Conservation (phyloP, 768 basidiomycete species). For the Leccinum arenicola region DNA sequence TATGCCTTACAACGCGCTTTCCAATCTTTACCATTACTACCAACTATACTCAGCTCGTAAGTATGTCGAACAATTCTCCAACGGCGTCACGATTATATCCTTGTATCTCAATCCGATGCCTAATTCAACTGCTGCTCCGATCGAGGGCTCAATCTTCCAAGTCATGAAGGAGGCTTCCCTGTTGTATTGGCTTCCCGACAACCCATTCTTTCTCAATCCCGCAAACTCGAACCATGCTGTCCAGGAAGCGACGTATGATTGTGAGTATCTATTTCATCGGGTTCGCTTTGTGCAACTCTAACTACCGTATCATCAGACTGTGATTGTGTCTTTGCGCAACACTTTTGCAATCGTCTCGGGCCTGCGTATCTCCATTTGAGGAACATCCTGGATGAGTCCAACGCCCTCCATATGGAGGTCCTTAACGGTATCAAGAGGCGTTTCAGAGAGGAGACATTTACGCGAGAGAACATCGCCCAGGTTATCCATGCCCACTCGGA, state of each 20-base stretch:
- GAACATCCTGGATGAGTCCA: slow-evolving; percentile 85
- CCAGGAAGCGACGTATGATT: slow-evolving; percentile 95
- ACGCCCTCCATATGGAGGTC: slow-evolving; percentile 89
- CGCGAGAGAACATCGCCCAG: slow-evolving; percentile 88
- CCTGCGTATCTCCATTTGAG: slow-evolving; percentile 86
- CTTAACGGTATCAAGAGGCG: slow-evolving; percentile 92
- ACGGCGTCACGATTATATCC: slow-evolving; percentile 93
- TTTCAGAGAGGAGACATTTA: slow-evolving; percentile 98
- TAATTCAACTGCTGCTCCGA: slow-evolving; percentile 74
- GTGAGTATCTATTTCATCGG: slow-evolving; percentile 40
- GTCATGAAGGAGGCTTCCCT: slow-evolving; percentile 96
- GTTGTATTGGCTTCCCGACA: slow-evolving; percentile 92
- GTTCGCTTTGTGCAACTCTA: not conserved
- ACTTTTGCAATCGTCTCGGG: slow-evolving; percentile 95
- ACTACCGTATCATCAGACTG: slow-evolving; percentile 52
- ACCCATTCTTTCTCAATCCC: slow-evolving; percentile 75
- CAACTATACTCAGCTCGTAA: slow-evolving; percentile 92
- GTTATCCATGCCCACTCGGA: slow-evolving; percentile 87
- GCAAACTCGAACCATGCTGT: slow-evolving; percentile 67
- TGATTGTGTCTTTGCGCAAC: slow-evolving; percentile 97
- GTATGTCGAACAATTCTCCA: slow-evolving; percentile 98
- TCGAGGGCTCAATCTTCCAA: slow-evolving; percentile 97
- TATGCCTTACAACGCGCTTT: slow-evolving; percentile 61
- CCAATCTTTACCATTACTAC: slow-evolving; percentile 97
- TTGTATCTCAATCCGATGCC: slow-evolving; percentile 94